These are phyloP conservation scores for Candida arabinofermentans DNA, from an alignment of 805 yeast species.

Conservation along the genomic window DNA sequence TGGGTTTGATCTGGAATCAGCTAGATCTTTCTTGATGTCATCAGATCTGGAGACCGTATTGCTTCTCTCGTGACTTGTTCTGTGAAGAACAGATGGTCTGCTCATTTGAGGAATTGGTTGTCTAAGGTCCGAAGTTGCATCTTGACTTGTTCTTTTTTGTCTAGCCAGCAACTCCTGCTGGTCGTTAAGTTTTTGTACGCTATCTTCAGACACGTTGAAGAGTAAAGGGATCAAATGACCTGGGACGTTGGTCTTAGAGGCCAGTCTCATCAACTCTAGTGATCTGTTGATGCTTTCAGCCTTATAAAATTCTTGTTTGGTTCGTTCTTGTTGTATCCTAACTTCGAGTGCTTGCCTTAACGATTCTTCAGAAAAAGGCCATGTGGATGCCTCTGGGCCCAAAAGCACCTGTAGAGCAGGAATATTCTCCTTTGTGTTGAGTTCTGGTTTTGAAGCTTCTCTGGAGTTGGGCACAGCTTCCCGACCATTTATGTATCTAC, in stretches of 20 bases:
- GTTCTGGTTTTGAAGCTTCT: neutral
- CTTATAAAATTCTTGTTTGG: conserved; percentile 74
- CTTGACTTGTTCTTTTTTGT: neutral
- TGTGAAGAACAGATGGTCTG: conserved; percentile 8
- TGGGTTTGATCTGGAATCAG: conserved; percentile 11
- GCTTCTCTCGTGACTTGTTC: conserved; percentile 9
- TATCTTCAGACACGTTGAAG: conserved; percentile 32
- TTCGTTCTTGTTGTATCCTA: conserved; percentile 69
- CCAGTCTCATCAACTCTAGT: conserved; percentile 57
- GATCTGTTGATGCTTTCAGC: conserved; percentile 59
- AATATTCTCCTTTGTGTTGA: neutral
- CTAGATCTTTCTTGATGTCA: conserved; percentile 1
- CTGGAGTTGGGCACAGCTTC: neutral
- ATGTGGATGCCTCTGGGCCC: conserved; percentile 48
- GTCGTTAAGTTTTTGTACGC: conserved; percentile 11
- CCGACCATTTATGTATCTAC: neutral
- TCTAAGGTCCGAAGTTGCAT: too few species aligned
- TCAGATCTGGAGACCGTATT: conserved; percentile 10
- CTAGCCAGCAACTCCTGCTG: conserved; percentile 2
- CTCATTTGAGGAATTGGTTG: neutral
- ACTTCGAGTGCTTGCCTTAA: conserved; percentile 55
- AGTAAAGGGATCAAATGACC: conserved; percentile 56
- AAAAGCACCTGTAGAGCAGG: conserved; percentile 44
- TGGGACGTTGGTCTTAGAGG: conserved; percentile 61
- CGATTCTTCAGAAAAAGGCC: conserved; percentile 58